phyloP scores from a whole-genome alignment of 495 filamentous ascomycete species.

The Tuber borchii region DNA sequence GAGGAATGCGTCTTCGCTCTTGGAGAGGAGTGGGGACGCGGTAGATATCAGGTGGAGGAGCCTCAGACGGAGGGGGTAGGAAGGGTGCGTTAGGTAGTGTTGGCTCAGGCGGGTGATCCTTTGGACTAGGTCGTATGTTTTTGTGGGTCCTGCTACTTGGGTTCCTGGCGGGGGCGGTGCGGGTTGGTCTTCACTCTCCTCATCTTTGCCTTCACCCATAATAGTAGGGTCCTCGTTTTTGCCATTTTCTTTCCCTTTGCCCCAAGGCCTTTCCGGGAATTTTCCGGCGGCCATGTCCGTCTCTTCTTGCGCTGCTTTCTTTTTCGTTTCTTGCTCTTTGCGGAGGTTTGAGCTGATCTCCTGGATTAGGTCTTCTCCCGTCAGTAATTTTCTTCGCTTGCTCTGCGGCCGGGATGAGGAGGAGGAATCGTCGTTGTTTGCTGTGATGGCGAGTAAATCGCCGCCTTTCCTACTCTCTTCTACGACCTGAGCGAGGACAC shows the following conservation, averaged over 20 bases:
- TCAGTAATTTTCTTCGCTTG: conserved; percentile 29
- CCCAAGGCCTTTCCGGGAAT: conserved; percentile 35
- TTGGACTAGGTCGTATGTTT: conserved; percentile 59
- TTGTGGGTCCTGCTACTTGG: conserved; percentile 47
- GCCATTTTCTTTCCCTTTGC: conserved; percentile 13
- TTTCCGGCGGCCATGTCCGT: conserved; percentile 1
- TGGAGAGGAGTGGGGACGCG: conserved; percentile 59
- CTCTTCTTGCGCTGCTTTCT: conserved; percentile 38
- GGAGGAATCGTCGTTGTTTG: conserved; percentile 14
- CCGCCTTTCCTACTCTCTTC: conserved; percentile 67
- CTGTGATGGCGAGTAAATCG: conserved; percentile 51
- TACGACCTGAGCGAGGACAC: conserved; percentile 71
- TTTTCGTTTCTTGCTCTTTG: background rate
- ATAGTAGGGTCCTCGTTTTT: background rate
- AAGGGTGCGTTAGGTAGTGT: conserved; percentile 77
- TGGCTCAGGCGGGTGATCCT: conserved; percentile 65
- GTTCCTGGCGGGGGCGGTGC: conserved; percentile 47
- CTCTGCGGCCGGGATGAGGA: background rate
- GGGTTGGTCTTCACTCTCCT: conserved; percentile 28
- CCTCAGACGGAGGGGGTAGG: conserved; percentile 66
- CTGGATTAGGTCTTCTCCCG: conserved; percentile 40
- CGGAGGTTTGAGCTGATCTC: conserved; percentile 33
- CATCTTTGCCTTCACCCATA: conserved; percentile 8
- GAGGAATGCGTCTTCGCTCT: conserved; percentile 72
- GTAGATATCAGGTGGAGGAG: conserved; percentile 68